Percentiles rank a stretch among this genome's conserved stretches.
Conservation (phyloP, 2,329 filamentous ascomycete genomes). For the Diaporthe longicolla region DNA sequence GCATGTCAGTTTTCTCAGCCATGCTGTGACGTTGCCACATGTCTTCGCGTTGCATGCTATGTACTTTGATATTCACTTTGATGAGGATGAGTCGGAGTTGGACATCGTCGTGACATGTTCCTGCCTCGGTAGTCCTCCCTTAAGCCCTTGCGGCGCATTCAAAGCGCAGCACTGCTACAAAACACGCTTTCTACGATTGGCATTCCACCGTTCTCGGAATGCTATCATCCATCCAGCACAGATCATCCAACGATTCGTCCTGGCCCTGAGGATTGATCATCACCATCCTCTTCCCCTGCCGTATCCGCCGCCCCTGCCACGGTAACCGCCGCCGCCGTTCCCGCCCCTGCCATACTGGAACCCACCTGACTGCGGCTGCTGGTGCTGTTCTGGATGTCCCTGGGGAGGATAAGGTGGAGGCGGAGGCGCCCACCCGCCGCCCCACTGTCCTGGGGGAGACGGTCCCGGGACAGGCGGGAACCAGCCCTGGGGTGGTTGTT, state of each 20-base stretch:
- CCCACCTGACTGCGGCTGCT: conserved; percentile 43
- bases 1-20: conserved; percentile 9
- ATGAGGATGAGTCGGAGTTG: background rate
- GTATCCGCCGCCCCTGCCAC: conserved; percentile 47
- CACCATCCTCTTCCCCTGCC: conserved; percentile 45
- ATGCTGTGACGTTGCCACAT: background rate
- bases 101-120: background rate
- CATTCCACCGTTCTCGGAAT: background rate
- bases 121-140: background rate
- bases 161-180: conserved; percentile 1
- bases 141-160: background rate
- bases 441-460: conserved; percentile 39
- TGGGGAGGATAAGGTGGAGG: conserved; percentile 41
- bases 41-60: background rate
- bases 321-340: conserved; percentile 49
- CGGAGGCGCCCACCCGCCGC: conserved; percentile 44
- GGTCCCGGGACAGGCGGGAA: conserved; percentile 39
- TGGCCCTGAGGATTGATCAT: background rate
- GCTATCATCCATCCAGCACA: background rate
- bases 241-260: background rate
- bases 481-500: conserved; percentile 47
- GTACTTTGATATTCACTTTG: background rate
- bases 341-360: conserved; percentile 51
- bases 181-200: background rate
- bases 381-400: conserved; percentile 37